A percentile compares a stretch with the other conserved stretches of the same genome.
Conservation (phyloP, 2,329 filamentous ascomycete genomes). For the Phoma herbarum region DNA sequence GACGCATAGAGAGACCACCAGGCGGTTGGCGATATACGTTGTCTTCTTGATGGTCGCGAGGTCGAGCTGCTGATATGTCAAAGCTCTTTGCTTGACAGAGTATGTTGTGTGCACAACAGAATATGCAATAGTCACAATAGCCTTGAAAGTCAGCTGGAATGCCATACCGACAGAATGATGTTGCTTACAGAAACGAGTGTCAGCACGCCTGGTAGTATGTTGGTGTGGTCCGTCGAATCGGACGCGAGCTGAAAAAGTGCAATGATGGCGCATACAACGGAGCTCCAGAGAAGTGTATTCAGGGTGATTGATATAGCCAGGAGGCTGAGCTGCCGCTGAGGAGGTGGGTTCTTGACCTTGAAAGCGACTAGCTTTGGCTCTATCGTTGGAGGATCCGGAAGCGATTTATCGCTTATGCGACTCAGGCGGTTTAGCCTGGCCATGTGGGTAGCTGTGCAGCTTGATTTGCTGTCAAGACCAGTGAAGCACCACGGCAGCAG, state of each 20-base stretch:
- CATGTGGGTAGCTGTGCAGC: constrained; percentile 1
- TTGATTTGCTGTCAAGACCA: neutral
- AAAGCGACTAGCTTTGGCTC: constrained; percentile 13
- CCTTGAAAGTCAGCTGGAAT: constrained; percentile 33
- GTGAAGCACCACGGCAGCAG: neutral
- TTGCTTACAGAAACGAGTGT: constrained; percentile 44
- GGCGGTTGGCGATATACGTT: constrained; percentile 45
- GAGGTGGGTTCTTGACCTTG: constrained; percentile 16
- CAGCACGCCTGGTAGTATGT: constrained; percentile 44
- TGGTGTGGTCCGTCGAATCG: constrained; percentile 39
- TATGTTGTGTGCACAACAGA: constrained; percentile 48
- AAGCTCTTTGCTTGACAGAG: constrained; percentile 44
- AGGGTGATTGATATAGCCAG: constrained; percentile 47
- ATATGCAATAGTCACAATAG: constrained; percentile 46
- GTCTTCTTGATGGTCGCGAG: constrained; percentile 39
- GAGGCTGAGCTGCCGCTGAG: constrained; percentile 45
- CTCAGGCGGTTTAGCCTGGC: constrained; percentile 12
- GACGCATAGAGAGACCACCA: constrained; percentile 43
- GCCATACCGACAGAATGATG: no score
- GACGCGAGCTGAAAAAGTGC: constrained; percentile 44
- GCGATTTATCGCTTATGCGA: constrained; percentile 10
- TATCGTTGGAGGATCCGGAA: neutral
- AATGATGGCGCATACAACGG: constrained; percentile 38
- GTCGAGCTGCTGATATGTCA: constrained; percentile 37
- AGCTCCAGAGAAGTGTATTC: constrained; percentile 48